Evolutionary conservation across 805 yeast genomes (phyloP), one percentile per base, ranked within the genome.

Genomic region (Wickerhamiella parazyma): DNA sequence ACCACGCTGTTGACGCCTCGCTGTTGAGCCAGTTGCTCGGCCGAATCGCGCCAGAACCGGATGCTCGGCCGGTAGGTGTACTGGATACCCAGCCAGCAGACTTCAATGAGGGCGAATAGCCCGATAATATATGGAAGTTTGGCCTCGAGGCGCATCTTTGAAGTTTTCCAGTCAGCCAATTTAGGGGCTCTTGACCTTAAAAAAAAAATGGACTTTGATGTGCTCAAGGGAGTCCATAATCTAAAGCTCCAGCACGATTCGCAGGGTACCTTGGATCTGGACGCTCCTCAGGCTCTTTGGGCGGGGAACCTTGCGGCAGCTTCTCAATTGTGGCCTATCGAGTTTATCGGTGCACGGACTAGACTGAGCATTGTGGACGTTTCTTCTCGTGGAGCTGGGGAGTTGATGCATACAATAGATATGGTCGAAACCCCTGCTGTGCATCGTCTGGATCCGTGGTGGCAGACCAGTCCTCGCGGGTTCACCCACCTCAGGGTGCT

Each of bases 321-420:
- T 2, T 40, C 43, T 5, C 43, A 40, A 25, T 16, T 40, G 3
- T 40, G 43, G 43, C 38, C 21, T 24, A 22, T 40, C 6, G 43
- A 40, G 12, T 40, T 40, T 33, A 21, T 40, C 14, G 43, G 37
- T 7, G 33, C 38, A 5, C 22, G 25, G 29, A 40, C 43, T 8
- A 26, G 33, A 2, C 31, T 40, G 6, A 12, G 12, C 9, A 19
- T 40, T 4, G 21, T 40, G 10, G 38, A 33, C 22, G 25, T 19
- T 11, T 24, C 34, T 6, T 9, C 9, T 1, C 22, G 37, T n/a
- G 43, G 43, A 2, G n/a, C 38, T 6, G 37, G 38, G 11, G 11
- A 18, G 3, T 17, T 33, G 4, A 6, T 20, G 12, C n/a, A 17
- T 12, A 12, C 19, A 12, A 22, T 40, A 11, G 43, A 40, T 33